Conservation (phyloP, 164 flowering plant genomes). For the Vitis labrusca region DNA sequence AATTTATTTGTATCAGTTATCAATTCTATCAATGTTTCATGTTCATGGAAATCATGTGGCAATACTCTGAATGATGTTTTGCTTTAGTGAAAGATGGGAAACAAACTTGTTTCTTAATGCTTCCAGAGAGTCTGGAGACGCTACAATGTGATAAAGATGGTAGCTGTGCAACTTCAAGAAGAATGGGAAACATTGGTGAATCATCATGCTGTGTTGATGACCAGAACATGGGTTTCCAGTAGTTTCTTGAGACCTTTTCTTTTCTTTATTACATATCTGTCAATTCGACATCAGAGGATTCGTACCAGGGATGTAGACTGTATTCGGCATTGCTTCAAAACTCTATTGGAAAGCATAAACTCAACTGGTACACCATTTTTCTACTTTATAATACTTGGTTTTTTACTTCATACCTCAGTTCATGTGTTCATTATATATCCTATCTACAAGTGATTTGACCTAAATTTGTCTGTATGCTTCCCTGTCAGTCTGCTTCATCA, state of each 20-base stretch:
- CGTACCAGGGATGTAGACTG: conserved; percentile 37
- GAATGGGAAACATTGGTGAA: conserved; percentile 56
- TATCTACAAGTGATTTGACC: no score
- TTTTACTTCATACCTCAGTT: not conserved
- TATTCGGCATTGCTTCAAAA: conserved; percentile 59
- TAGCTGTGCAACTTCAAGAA: conserved; percentile 46
- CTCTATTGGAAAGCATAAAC: conserved; percentile 69
- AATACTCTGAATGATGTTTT: no score
- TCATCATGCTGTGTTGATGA: conserved; percentile 19
- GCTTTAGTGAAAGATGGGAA: not conserved
- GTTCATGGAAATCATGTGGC: no score
- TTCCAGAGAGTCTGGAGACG: conserved; percentile 92
- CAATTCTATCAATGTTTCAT: no score
- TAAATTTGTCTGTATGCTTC: not conserved
- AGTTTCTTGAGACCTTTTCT: conserved; percentile 79
- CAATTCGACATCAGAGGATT: conserved; percentile 32
- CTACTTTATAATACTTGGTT: not conserved
- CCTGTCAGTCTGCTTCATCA: no score
- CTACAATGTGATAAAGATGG: conserved; percentile 42
- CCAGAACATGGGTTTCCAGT: conserved; percentile 52
- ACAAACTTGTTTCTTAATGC: conserved; percentile 7
- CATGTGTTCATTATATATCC: not conserved
- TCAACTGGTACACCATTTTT: conserved; percentile 53
- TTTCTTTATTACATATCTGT: conserved; percentile 53
- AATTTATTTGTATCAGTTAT: no score